A percentile compares a stretch with the other conserved stretches of the same genome.
These are phyloP conservation scores for Sequoia sempervirens DNA, from an alignment of 75 land plant species.

Conservation along the genomic window DNA sequence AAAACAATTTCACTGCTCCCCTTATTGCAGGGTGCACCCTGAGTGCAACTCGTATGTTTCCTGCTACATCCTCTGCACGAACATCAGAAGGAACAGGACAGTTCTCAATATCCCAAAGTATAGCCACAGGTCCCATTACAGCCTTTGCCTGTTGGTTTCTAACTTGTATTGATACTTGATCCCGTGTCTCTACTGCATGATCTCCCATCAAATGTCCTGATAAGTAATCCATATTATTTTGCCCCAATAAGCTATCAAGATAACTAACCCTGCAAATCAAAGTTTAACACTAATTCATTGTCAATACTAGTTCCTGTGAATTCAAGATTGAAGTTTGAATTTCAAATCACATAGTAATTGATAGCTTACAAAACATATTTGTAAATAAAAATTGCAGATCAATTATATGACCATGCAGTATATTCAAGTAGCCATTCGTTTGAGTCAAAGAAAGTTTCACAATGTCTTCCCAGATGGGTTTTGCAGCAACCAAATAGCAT, in stretches of 20 bases:
- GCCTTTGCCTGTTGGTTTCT: background rate
- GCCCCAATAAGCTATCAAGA: background rate
- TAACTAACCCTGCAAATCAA: constrained; percentile 3
- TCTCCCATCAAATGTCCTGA: background rate
- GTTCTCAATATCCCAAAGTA: constrained; percentile 95
- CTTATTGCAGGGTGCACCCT: constrained; percentile 65
- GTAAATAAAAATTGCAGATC: background rate
- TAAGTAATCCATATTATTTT: background rate
- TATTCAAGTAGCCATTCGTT: background rate
- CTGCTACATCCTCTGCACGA: constrained; percentile 85
- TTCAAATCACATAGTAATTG: background rate
- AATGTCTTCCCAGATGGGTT: background rate
- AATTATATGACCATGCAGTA: background rate
- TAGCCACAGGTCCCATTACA: constrained; percentile 53
- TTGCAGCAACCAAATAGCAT: background rate
- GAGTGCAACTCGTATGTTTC: constrained; percentile 83
- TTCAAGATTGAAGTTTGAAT: background rate
- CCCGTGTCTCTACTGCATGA: background rate
- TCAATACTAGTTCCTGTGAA: background rate
- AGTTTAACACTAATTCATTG: background rate
- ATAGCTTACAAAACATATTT: background rate
- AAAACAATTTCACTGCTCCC: constrained; percentile 78
- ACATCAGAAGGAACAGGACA: constrained; percentile 86
- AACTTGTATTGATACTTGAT: background rate
- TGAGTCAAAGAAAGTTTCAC: background rate